Base-by-base conservation (phyloP, 2,329 filamentous ascomycete species). In the Fusarium sp. region DNA sequence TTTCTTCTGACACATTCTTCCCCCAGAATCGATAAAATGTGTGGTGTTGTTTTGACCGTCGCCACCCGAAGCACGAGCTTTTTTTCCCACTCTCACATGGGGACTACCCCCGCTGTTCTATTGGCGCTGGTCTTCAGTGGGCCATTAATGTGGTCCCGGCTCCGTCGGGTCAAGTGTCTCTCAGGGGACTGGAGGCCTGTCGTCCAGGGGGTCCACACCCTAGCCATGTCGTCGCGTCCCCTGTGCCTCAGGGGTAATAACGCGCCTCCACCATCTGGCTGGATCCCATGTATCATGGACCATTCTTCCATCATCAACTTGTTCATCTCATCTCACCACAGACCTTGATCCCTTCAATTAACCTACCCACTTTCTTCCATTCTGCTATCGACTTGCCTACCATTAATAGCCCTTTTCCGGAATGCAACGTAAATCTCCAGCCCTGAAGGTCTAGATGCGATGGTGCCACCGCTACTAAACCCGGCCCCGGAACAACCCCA, bases 1-100 rank as follows among this genome's bases (percentile, higher is more conserved):
- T 70, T 71, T 77, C 64, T 32, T 8, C 18, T 39, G 39, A 32
- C 61, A 41, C 20, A 27, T 65, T 64, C 18, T 39, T 48, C 18
- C 63, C 30, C 63, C 52, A 68, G 59, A 43, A 39, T 27, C 18
- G 6, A 37, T 23, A 4, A 27, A 13, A 14, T 60, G 37, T 18
- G 32, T 56, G 20, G 16, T 54, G 41, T 39, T 54, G 37, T 59
- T 48, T 43, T 64, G 35, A 18, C 56, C 32, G 54, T 58, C 54
- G 54, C 54, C 54, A 39, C 54, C 32, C 56, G 56, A 58, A 58
- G 56, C 56, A 41, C 35, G 56, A 25, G 56, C 34, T 30, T 30
- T 54, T 54, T 52, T 39, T 35, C 34, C 34, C 34, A 35, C 48
- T 30, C n/a, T 58, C 54, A 27, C 56, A 58, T 58, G 56, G 54